Percentiles rank a stretch among this genome's conserved stretches.
These are phyloP conservation scores for Globisporangium abappressorium DNA, from an alignment of 352 stramenopile species.

Conservation along the genomic window DNA sequence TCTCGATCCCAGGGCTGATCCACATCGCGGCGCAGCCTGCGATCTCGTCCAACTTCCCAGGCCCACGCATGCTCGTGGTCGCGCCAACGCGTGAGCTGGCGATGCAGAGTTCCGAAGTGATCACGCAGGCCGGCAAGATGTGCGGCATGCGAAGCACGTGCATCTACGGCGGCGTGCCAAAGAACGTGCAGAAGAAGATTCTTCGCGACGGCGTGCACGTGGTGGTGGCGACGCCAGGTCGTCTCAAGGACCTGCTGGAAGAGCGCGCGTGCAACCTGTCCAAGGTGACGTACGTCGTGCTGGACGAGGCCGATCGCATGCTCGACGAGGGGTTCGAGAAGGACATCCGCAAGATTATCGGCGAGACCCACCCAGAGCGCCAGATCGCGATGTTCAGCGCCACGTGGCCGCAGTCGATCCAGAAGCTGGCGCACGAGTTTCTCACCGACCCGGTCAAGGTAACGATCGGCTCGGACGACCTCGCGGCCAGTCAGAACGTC, in stretches of 20 bases:
- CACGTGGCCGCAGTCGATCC: slow-evolving; percentile 96
- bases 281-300: slow-evolving; percentile 92
- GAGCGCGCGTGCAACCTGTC: slow-evolving; percentile 82
- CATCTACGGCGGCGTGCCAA: slow-evolving; percentile 96
- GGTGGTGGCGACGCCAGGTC: slow-evolving; percentile 95
- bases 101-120: slow-evolving; percentile 92
- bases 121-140: slow-evolving; percentile 90
- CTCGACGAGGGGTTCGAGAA: slow-evolving; percentile 94
- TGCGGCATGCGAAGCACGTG: slow-evolving; percentile 87
- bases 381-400: slow-evolving; percentile 98
- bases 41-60: slow-evolving; percentile 53
- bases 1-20: slow-evolving; percentile 91
- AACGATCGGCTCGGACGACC: slow-evolving; percentile 92
- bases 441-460: slow-evolving; percentile 92
- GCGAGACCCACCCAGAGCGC: slow-evolving; percentile 68
- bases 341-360: slow-evolving; percentile 90
- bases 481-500: slow-evolving; percentile 95
- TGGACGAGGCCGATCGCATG: slow-evolving; percentile 97
- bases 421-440: slow-evolving; percentile 95
- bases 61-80: slow-evolving; percentile 92
- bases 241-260: slow-evolving; percentile 90
- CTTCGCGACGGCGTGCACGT: slow-evolving; percentile 89
- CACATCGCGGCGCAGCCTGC: slow-evolving; percentile 71
- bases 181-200: slow-evolving; percentile 89
- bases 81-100: slow-evolving; percentile 93